Conservation (phyloP, 495 filamentous ascomycete genomes). For the Trichoderma reesei region DNA sequence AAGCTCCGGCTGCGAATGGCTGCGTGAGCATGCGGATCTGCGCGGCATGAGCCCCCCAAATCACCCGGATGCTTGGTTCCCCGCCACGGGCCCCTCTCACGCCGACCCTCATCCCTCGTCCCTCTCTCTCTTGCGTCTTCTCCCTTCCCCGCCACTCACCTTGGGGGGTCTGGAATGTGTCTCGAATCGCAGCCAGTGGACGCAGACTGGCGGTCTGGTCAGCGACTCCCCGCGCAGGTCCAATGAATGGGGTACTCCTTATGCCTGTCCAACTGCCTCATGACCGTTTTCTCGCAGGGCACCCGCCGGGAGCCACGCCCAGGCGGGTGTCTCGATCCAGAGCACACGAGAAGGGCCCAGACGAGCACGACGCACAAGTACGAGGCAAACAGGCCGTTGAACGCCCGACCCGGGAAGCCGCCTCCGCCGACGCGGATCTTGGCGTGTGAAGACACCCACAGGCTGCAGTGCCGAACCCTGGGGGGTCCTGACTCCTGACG, state of each 20-base stretch:
- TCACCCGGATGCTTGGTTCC: not conserved
- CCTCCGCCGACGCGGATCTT: not conserved
- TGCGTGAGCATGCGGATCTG: not conserved
- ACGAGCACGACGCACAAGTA: no score
- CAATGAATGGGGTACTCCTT: not conserved
- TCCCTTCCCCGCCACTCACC: not conserved
- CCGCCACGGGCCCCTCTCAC: not conserved
- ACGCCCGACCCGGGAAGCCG: not conserved
- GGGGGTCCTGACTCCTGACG: not conserved
- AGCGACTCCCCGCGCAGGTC: not conserved
- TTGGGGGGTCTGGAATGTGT: conserved; percentile 5
- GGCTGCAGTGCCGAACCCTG: not conserved
- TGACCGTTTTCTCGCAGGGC: not conserved
- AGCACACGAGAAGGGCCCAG: not conserved
- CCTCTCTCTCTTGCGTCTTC: not conserved
- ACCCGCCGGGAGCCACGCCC: not conserved
- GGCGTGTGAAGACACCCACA: not conserved
- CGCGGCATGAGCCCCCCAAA: not conserved
- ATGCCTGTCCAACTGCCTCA: not conserved
- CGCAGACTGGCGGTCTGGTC: not conserved
- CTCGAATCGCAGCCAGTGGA: not conserved
- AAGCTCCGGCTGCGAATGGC: not conserved
- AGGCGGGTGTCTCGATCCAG: not conserved
- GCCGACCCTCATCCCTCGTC: not conserved
- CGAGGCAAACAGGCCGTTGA: not conserved